Conservation (phyloP, 2,329 filamentous ascomycete genomes). For the Teratosphaeria destructans region DNA sequence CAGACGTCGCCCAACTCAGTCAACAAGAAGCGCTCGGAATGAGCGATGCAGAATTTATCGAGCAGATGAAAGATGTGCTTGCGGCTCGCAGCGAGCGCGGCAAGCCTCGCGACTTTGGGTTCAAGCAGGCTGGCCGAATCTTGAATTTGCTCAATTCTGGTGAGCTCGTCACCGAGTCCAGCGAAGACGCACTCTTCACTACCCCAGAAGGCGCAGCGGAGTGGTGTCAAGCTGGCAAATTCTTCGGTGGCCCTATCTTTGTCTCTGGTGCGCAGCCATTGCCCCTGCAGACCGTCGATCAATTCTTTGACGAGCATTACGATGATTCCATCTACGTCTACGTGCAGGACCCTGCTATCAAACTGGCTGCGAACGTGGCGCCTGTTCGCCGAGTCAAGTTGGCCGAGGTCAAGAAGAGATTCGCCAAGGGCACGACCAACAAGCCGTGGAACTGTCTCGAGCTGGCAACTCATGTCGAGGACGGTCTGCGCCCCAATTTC, state of each 20-base stretch:
- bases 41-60: neutral
- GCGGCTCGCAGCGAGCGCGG: neutral
- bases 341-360: slow-evolving; percentile 20
- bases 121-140: slow-evolving; percentile 15
- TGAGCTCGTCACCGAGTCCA: slow-evolving; percentile 6
- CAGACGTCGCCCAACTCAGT: neutral
- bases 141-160: slow-evolving; percentile 16
- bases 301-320: slow-evolving; percentile 22
- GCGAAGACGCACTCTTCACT: slow-evolving; percentile 16
- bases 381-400: slow-evolving; percentile 13
- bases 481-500: slow-evolving; percentile 22
- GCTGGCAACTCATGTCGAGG: slow-evolving; percentile 22
- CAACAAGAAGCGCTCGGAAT: neutral
- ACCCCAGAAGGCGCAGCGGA: slow-evolving; percentile 14
- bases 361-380: slow-evolving; percentile 1
- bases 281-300: slow-evolving; percentile 14
- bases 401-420: slow-evolving; percentile 17
- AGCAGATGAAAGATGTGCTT: neutral
- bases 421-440: slow-evolving; percentile 6
- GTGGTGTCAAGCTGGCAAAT: slow-evolving; percentile 11
- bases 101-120: slow-evolving; percentile 4
- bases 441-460: slow-evolving; percentile 24
- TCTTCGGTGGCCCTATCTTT: slow-evolving; percentile 19
- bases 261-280: slow-evolving; percentile 17
- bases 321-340: slow-evolving; percentile 18